A percentile compares a stretch with the other conserved stretches of the same genome.
Evolutionary conservation across 768 basidiomycete species (phyloP).

Genomic region (Tulasnella sp.): DNA sequence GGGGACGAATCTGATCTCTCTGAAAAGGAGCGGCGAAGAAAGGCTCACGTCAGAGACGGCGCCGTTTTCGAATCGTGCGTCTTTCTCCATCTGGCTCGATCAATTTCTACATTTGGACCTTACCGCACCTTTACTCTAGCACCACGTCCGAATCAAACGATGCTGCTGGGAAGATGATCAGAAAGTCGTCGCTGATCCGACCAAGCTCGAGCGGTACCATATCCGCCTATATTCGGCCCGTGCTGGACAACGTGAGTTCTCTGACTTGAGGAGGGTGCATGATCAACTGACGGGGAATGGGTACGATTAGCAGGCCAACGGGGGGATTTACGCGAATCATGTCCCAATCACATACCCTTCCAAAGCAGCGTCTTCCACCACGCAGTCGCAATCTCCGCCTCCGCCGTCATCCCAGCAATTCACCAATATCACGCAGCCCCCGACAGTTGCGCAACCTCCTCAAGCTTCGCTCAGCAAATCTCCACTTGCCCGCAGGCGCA

Average conservation of each 20-base stretch:
- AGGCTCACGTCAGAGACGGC: slow-evolving; percentile 8
- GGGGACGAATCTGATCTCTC: neutral
- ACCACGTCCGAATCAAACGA: neutral
- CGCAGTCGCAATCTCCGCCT: slow-evolving; percentile 5
- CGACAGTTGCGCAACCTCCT: slow-evolving; percentile 51
- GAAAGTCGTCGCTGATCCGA: slow-evolving; percentile 3
- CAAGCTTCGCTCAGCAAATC: slow-evolving; percentile 77
- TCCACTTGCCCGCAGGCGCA: slow-evolving; percentile 55
- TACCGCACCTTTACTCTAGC: neutral
- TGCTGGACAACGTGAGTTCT: slow-evolving; percentile 5
- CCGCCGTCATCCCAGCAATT: slow-evolving; percentile 14
- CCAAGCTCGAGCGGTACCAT: slow-evolving; percentile 12
- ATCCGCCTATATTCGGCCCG: slow-evolving; percentile 13
- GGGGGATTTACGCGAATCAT: slow-evolving; percentile 18
- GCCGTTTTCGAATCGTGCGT: slow-evolving; percentile 8
- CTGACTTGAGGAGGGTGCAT: neutral
- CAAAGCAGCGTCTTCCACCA: slow-evolving; percentile 3
- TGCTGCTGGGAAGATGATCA: neutral
- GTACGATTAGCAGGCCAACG: neutral
- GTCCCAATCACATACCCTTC: neutral
- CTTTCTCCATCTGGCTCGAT: neutral
- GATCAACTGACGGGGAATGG: neutral
- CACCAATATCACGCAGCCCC: slow-evolving; percentile 26
- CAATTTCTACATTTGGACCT: neutral
- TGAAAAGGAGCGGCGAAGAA: slow-evolving; percentile 4